Percentiles rank a stretch among this genome's conserved stretches.
These are phyloP conservation scores for Pilasporangium apinafurcum DNA, from an alignment of 352 stramenopile species.

Conservation along the genomic window DNA sequence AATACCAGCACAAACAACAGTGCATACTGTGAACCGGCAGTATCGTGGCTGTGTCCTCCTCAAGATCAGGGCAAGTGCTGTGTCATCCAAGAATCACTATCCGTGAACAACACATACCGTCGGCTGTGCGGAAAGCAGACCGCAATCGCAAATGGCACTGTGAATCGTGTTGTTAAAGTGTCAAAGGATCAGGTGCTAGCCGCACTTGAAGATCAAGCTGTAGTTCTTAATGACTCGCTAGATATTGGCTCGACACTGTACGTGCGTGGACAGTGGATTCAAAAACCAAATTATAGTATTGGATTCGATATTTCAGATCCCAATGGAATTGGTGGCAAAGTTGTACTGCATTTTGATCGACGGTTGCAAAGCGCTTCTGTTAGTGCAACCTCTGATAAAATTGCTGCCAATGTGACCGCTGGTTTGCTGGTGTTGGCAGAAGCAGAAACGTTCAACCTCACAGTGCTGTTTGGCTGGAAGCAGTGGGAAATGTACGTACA, in stretches of 20 bases:
- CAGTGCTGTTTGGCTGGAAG: constrained; percentile 6
- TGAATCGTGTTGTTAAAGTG: too few species aligned
- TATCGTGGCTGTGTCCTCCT: constrained; percentile 9
- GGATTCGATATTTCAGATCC: not conserved
- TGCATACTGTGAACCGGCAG: constrained; percentile 7
- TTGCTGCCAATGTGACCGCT: not conserved
- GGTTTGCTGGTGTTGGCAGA: constrained; percentile 5
- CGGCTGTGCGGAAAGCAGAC: constrained; percentile 2
- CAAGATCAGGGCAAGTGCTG: constrained; percentile 9
- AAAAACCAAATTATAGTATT: not conserved
- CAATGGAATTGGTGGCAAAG: not conserved
- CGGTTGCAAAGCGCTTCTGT: not conserved
- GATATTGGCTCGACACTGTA: constrained; percentile 4
- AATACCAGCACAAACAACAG: not conserved
- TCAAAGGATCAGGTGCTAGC: not conserved
- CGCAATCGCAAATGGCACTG: not conserved
- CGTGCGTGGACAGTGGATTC: constrained; percentile 7
- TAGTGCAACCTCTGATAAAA: not conserved
- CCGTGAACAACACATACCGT: not conserved
- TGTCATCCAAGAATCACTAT: constrained; percentile 3
- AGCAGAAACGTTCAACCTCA: constrained; percentile 7
- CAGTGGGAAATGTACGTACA: constrained; percentile 12
- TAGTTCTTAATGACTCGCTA: constrained; percentile 1
- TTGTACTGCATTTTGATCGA: constrained; percentile 5
- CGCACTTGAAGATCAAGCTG: not conserved